Percentiles rank a stretch among this genome's conserved stretches.
phyloP scores from a whole-genome alignment of 177 flowering plant species.

The Vitis hybrid region DNA sequence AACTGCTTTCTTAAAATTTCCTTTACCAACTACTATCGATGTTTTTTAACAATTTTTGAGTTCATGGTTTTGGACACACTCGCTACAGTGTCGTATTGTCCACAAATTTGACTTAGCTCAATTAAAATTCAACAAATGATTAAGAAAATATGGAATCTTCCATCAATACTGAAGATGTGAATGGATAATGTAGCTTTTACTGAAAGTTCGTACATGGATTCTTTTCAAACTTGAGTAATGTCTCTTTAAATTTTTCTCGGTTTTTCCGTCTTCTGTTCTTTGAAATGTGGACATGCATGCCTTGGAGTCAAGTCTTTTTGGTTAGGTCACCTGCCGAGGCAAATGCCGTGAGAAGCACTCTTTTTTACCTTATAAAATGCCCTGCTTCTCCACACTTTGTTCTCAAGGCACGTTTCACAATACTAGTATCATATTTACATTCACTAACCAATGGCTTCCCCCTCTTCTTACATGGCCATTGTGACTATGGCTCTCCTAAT shows the following conservation, averaged over 20 bases:
- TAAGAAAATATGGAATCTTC: too few species aligned
- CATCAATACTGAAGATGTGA: too few species aligned
- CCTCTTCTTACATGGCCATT: constrained; percentile 9
- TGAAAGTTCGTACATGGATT: too few species aligned
- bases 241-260: not conserved
- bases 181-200: too few species aligned
- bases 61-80: too few species aligned
- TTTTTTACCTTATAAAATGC: not conserved
- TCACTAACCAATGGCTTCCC: constrained; percentile 23
- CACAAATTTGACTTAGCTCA: too few species aligned
- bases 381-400: not conserved
- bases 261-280: not conserved
- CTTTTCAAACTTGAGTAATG: not conserved
- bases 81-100: too few species aligned
- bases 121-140: too few species aligned
- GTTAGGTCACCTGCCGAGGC: constrained; percentile 4
- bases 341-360: not conserved
- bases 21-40: too few species aligned
- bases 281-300: not conserved
- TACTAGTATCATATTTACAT: not conserved
- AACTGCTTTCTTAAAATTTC: too few species aligned
- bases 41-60: too few species aligned
- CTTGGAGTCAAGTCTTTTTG: not conserved
- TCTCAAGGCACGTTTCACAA: not conserved
- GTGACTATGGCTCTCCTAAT: constrained; percentile 24